Evolutionary conservation across 2,329 filamentous ascomycete genomes (phyloP).

Genomic region (Zymoseptoria tritici): DNA sequence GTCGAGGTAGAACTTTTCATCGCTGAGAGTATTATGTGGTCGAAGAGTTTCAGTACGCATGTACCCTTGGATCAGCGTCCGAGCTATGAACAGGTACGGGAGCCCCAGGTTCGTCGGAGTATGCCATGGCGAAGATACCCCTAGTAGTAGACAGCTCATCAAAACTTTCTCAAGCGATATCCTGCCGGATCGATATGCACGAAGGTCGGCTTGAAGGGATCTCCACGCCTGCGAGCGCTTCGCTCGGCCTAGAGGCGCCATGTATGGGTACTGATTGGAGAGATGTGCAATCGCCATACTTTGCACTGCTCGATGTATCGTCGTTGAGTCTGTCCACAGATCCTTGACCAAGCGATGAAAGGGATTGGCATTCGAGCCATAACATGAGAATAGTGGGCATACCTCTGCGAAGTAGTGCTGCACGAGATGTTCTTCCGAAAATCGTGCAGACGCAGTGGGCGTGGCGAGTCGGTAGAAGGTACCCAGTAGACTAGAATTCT

Average conservation of each 20-base stretch:
- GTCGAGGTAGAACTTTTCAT: constrained; percentile 45
- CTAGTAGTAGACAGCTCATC: constrained; percentile 52
- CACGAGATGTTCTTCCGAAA: constrained; percentile 40
- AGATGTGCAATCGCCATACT: constrained; percentile 58
- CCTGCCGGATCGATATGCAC: constrained; percentile 36
- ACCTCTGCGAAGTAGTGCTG: constrained; percentile 60
- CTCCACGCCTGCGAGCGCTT: constrained; percentile 48
- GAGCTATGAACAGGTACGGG: constrained; percentile 45
- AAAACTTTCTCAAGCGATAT: constrained; percentile 45
- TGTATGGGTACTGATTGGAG: constrained; percentile 50
- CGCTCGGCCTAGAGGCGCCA: constrained; percentile 43
- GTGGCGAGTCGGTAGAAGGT: constrained; percentile 20
- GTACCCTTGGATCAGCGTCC: constrained; percentile 38
- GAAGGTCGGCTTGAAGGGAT: constrained; percentile 43
- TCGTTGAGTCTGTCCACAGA: constrained; percentile 51
- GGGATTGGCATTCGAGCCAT: constrained; percentile 55
- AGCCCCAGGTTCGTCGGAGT: constrained; percentile 49
- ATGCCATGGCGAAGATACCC: constrained; percentile 55
- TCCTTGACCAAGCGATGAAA: constrained; percentile 52
- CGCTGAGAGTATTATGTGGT: constrained; percentile 23
- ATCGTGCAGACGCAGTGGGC: constrained; percentile 25
- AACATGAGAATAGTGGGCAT: constrained; percentile 56
- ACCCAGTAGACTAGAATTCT: constrained; percentile 9
- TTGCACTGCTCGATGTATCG: constrained; percentile 54
- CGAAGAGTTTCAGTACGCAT: constrained; percentile 31